Evolutionary conservation across 257 asterid genomes (phyloP), one percentile per base, ranked within the genome.

Genomic region (Solanum sejunctum): DNA sequence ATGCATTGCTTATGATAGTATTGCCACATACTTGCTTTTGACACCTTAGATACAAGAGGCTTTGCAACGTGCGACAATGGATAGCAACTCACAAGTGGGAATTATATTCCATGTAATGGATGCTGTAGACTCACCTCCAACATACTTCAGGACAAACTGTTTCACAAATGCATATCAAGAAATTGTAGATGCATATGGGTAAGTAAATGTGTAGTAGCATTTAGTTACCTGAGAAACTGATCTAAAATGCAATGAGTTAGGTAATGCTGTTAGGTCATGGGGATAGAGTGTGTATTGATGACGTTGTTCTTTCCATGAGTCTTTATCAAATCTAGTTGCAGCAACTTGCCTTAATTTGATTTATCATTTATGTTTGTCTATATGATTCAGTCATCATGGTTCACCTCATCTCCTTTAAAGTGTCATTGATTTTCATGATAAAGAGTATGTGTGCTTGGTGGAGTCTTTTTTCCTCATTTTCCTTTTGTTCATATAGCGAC

Each of bases 111-210:
- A 97, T 86, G 97, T 87, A 84, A 95, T 93, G 98, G 96, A 94
- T 87, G 87, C 98, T 64, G 47, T 90, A 71, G 99, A 93, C 86
- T 89, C 95, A 83, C 99, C 98, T 81, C 99, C 99, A 69, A 95
- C 99, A 56, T 97, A 90, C 89, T 97, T 97, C 90, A 91, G 91
- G 87, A 97, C 98, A 89, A 93, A 91, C 90, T 77, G 80, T 77
- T 94, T 97, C 84, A 97, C 99, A 15, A 91, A 86, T 88, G 95
- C 98, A 75, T 97, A 92, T 89, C 99, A 97, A 89, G 99, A 95
- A 91, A 92, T 97, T 91, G 99, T 97, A 85, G 98, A 97, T 92
- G 99, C 99, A 55, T 97, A 97, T 82, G 99, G 99, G 99, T 95
- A 90, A 92, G 95, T 86, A 67, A 71, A 49, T 67, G 77, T 82